A percentile compares a stretch with the other conserved stretches of the same genome.
These are phyloP conservation scores for Royoungia palumana DNA, from an alignment of 768 basidiomycete species.

Conservation along the genomic window DNA sequence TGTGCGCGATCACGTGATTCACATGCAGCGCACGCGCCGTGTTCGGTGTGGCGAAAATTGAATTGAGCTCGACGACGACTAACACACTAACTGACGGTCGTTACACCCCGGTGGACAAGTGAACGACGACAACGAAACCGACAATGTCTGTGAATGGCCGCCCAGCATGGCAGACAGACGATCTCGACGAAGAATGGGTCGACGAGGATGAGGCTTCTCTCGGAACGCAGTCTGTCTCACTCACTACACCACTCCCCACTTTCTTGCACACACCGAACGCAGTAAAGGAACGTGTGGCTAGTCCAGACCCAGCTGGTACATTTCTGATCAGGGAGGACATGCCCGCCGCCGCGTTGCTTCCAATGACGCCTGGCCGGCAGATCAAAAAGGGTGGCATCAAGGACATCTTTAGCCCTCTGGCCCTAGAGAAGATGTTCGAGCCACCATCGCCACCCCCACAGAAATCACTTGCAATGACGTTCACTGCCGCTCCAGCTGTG, in stretches of 20 bases:
- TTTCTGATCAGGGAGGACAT: conserved; percentile 74
- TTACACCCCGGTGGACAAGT: neutral
- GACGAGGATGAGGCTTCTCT: conserved; percentile 46
- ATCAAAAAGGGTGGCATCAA: conserved; percentile 60
- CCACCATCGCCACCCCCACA: conserved; percentile 76
- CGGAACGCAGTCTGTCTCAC: conserved; percentile 55
- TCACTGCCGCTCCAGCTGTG: conserved; percentile 28
- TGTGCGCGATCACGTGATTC: conserved; percentile 29
- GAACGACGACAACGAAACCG: neutral
- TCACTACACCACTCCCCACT: conserved; percentile 54
- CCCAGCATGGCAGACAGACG: conserved; percentile 86
- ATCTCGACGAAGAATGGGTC: conserved; percentile 90
- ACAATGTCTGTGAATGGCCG: conserved; percentile 20
- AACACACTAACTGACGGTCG: neutral
- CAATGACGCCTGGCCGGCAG: conserved; percentile 60
- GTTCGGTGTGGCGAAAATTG: conserved; percentile 3
- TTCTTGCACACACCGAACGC: conserved; percentile 41
- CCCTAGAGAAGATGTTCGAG: conserved; percentile 89
- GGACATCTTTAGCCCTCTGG: conserved; percentile 85
- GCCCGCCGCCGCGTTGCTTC: conserved; percentile 50
- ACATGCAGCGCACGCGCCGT: conserved; percentile 3
- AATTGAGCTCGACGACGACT: conserved; percentile 3
- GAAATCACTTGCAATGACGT: conserved; percentile 16
- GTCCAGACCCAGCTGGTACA: conserved; percentile 52
- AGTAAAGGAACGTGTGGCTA: conserved; percentile 31